Conservation (phyloP, 1,284 basidiomycete genomes). For the Ganoderma meredithae region DNA sequence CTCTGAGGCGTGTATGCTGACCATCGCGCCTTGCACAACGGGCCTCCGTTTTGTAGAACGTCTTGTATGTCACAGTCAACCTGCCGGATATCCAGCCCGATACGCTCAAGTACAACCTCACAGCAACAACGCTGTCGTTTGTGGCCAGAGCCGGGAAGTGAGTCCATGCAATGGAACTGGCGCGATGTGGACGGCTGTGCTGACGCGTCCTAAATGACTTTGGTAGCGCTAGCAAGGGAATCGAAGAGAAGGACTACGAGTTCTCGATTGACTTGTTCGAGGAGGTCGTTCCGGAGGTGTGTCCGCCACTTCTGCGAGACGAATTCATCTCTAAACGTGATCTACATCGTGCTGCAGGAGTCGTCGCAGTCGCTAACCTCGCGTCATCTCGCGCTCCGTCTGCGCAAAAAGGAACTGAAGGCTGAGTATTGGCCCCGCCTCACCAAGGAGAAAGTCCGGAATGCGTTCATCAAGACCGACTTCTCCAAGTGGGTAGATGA, state of each 20-base stretch:
- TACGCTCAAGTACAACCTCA: conserved; percentile 70
- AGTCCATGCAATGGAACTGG: conserved; percentile 38
- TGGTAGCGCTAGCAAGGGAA: conserved; percentile 55
- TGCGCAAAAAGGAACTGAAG: conserved; percentile 83
- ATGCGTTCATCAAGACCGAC: conserved; percentile 88
- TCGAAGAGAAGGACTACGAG: conserved; percentile 69
- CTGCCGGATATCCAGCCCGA: conserved; percentile 79
- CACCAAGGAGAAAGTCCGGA: conserved; percentile 86
- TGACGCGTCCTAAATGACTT: conserved; percentile 24
- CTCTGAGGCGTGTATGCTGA: conserved; percentile 34
- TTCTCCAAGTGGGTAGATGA: conserved; percentile 95
- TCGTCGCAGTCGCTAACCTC: conserved; percentile 70
- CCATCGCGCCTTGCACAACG: conserved; percentile 31
- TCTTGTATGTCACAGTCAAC: conserved; percentile 86
- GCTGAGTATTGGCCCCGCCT: conserved; percentile 90
- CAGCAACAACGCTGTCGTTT: conserved; percentile 71
- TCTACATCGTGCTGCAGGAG: conserved; percentile 51
- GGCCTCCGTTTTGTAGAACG: conserved; percentile 61
- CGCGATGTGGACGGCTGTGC: conserved; percentile 10
- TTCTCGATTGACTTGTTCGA: conserved; percentile 79
- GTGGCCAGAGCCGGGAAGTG: conserved; percentile 78
- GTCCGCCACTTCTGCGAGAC: background rate
- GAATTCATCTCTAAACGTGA: background rate
- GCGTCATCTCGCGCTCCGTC: conserved; percentile 69
- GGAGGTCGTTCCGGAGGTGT: conserved; percentile 79